Percentiles rank a stretch among this genome's conserved stretches.
Evolutionary conservation across 352 stramenopile species (phyloP).

Genomic region (Phytophthora ohioensis): DNA sequence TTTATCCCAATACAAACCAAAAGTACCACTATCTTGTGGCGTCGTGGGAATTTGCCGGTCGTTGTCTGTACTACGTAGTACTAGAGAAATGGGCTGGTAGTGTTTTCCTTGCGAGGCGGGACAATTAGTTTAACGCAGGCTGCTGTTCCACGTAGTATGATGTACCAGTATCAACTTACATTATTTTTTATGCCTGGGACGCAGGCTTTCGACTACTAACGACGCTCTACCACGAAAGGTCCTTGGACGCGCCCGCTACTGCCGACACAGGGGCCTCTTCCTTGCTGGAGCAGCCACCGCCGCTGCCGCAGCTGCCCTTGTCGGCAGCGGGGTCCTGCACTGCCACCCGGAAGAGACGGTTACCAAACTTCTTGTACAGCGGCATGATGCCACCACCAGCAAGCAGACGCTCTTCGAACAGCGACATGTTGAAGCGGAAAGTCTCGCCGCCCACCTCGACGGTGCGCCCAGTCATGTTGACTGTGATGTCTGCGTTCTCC

Average conservation of each 20-base stretch:
- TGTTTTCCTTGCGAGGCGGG: no score
- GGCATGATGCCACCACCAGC: constrained; percentile 87
- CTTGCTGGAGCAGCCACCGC: constrained; percentile 49
- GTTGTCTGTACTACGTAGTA: no score
- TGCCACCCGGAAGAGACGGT: constrained; percentile 85
- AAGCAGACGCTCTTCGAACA: constrained; percentile 87
- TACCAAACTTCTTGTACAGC: constrained; percentile 89
- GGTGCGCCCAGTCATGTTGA: constrained; percentile 86
- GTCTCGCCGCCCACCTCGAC: constrained; percentile 79
- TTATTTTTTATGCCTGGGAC: constrained; percentile 4
- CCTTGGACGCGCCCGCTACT: constrained; percentile 48
- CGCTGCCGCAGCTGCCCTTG: constrained; percentile 49
- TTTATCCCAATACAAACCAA: no score
- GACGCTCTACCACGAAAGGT: constrained; percentile 69
- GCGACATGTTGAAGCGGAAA: constrained; percentile 90
- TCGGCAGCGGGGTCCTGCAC: constrained; percentile 65
- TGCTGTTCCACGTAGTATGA: neutral
- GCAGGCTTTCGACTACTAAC: constrained; percentile 6
- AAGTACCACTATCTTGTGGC: no score
- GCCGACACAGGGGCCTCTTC: constrained; percentile 39
- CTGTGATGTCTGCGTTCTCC: constrained; percentile 75
- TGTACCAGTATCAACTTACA: constrained; percentile 11
- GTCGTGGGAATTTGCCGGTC: no score
- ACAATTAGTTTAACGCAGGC: no score
- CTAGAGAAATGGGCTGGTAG: no score